Evolutionary conservation across 169 alveolate species (phyloP).

Genomic region (Cryptosporidium felis): DNA sequence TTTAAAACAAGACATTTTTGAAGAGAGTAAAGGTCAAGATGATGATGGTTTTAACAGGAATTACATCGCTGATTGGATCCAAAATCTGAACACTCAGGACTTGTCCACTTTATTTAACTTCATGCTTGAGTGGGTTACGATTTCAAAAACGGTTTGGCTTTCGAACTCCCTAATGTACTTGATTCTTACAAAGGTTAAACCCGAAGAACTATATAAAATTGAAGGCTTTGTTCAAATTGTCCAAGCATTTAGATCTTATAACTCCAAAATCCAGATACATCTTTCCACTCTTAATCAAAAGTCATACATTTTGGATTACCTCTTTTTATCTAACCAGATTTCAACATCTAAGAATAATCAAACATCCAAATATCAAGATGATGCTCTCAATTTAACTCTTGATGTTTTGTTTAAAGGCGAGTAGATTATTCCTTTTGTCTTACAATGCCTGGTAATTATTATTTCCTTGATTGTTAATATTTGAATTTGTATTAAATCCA

Average conservation of each 20-base stretch:
- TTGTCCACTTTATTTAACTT: constrained; percentile 6
- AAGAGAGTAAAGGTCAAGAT: not conserved
- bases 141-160: constrained; percentile 58
- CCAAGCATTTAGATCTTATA: constrained; percentile 50
- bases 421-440: not conserved
- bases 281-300: constrained; percentile 30
- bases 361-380: not conserved
- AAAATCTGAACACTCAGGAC: not conserved
- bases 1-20: no score
- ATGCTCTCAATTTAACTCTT: constrained; percentile 17
- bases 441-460: constrained; percentile 53
- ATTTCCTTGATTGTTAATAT: not conserved
- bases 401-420: constrained; percentile 29
- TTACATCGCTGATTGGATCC: constrained; percentile 18
- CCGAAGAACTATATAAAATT: constrained; percentile 14
- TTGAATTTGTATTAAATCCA: constrained; percentile 17
- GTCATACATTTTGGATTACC: constrained; percentile 43
- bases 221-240: constrained; percentile 58
- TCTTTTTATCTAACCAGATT: constrained; percentile 32
- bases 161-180: constrained; percentile 46
- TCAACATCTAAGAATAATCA: not conserved
- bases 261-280: constrained; percentile 10
- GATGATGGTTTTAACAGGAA: not conserved
- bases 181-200: constrained; percentile 11
- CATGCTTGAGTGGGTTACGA: constrained; percentile 58